These are phyloP conservation scores for Lanmaoa rubissima DNA, from an alignment of 768 basidiomycete genomes.

Conservation along the genomic window DNA sequence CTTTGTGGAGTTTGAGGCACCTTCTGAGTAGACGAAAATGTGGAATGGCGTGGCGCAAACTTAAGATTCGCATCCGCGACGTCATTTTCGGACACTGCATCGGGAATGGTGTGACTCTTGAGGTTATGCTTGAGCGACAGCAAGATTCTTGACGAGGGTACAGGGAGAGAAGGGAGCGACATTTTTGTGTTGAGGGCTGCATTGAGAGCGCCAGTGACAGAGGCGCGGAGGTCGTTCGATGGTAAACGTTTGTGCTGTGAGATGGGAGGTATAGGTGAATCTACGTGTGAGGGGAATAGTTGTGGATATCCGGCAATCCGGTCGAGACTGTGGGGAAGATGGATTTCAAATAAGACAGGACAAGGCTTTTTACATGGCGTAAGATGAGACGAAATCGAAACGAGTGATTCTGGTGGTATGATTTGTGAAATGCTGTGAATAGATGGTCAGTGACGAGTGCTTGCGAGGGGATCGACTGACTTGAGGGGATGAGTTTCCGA, in stretches of 20 bases:
- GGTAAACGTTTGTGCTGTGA: constrained; percentile 9
- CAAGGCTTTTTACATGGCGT: constrained; percentile 15
- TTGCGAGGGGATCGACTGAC: constrained; percentile 38
- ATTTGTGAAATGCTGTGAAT: constrained; percentile 50
- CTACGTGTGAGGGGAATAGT: constrained; percentile 40
- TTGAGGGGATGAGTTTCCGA: constrained; percentile 83
- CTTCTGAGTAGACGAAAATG: not conserved
- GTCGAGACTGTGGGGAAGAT: constrained; percentile 33
- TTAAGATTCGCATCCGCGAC: not conserved
- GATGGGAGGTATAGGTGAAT: constrained; percentile 27
- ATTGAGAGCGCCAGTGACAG: constrained; percentile 24
- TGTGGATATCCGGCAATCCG: constrained; percentile 41
- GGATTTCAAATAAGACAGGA: constrained; percentile 37
- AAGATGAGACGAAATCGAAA: constrained; percentile 40
- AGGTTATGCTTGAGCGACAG: constrained; percentile 24
- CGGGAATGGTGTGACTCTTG: constrained; percentile 1
- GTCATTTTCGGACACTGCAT: not conserved
- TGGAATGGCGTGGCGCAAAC: not conserved
- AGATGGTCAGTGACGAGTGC: not conserved
- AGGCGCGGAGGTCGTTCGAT: constrained; percentile 11
- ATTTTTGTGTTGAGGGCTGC: constrained; percentile 21
- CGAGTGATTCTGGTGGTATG: constrained; percentile 49
- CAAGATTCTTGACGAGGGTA: constrained; percentile 18
- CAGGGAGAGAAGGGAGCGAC: constrained; percentile 15
- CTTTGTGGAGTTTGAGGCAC: constrained; percentile 1